Evolutionary conservation across 2,329 filamentous ascomycete genomes (phyloP).

Genomic region (Claviceps lovelessii): DNA sequence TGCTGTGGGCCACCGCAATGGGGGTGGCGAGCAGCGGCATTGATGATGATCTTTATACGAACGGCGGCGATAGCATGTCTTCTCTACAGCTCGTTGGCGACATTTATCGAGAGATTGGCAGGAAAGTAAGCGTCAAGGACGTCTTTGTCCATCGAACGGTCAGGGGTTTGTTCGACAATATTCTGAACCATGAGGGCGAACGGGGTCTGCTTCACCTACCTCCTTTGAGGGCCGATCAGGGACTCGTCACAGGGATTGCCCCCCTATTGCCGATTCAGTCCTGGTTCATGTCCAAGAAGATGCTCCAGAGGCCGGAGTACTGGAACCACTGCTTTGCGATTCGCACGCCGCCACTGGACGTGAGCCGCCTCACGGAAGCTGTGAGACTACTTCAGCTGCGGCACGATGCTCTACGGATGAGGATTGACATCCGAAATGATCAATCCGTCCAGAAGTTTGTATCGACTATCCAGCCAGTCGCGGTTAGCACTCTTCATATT

Average conservation of each 20-base stretch:
- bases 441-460: not conserved
- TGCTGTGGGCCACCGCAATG: not conserved
- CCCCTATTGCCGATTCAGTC: not conserved
- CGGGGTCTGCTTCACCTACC: not conserved
- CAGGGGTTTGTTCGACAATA: not conserved
- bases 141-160: not conserved
- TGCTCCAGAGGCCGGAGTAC: not conserved
- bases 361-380: not conserved
- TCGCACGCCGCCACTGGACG: not conserved
- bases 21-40: not conserved
- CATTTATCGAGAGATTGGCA: not conserved
- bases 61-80: not conserved
- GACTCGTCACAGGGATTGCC: not conserved
- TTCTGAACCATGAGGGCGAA: not conserved
- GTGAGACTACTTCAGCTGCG: not conserved
- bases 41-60: not conserved
- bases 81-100: not conserved
- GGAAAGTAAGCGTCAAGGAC: not conserved
- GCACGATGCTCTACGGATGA: not conserved
- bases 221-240: not conserved
- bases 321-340: constrained; percentile 1
- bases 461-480: not conserved
- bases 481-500: not conserved
- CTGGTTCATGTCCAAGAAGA: not conserved
- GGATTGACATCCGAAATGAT: not conserved